Percentiles rank a stretch among this genome's conserved stretches.
Conservation (phyloP, 2,329 filamentous ascomycete genomes). For the Xylaria sp. region DNA sequence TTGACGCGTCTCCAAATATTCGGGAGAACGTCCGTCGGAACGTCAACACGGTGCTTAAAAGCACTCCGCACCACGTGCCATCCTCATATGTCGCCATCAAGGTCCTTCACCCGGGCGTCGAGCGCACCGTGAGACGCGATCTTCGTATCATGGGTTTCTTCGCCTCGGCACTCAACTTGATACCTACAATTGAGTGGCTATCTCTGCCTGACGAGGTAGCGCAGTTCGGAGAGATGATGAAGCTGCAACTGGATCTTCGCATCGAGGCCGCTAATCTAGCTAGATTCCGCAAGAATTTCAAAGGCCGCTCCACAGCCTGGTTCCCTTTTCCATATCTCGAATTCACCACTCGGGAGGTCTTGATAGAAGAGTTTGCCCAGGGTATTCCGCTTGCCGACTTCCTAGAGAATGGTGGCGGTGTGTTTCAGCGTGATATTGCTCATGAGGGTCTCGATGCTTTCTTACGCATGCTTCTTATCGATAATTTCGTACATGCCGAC, state of each 20-base stretch:
- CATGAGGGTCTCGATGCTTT: constrained; percentile 96
- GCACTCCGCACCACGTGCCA: constrained; percentile 83
- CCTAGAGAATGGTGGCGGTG: constrained; percentile 88
- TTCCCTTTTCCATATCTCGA: constrained; percentile 95
- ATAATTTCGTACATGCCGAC: constrained; percentile 98
- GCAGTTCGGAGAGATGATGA: constrained; percentile 99
- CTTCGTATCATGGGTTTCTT: constrained; percentile 95
- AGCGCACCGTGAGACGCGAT: constrained; percentile 89
- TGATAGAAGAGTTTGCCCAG: constrained; percentile 96
- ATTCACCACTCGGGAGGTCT: constrained; percentile 89
- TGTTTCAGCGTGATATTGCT: constrained; percentile 94
- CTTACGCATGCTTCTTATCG: constrained; percentile 93
- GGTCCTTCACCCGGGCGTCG: constrained; percentile 91
- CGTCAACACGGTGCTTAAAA: constrained; percentile 88
- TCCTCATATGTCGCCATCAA: constrained; percentile 96
- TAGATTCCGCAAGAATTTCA: constrained; percentile 91
- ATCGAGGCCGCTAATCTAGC: constrained; percentile 94
- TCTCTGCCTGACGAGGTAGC: constrained; percentile 93
- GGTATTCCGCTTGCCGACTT: constrained; percentile 93
- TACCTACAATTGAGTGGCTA: constrained; percentile 97
- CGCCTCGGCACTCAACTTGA: constrained; percentile 81
- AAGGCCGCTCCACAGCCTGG: constrained; percentile 89
- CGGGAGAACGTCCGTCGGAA: constrained; percentile 79
- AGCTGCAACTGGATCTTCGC: constrained; percentile 91
- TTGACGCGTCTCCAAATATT: constrained; percentile 65